Conservation (phyloP, 1,139 yeast species). For the Yamadazyma membranifaciens region DNA sequence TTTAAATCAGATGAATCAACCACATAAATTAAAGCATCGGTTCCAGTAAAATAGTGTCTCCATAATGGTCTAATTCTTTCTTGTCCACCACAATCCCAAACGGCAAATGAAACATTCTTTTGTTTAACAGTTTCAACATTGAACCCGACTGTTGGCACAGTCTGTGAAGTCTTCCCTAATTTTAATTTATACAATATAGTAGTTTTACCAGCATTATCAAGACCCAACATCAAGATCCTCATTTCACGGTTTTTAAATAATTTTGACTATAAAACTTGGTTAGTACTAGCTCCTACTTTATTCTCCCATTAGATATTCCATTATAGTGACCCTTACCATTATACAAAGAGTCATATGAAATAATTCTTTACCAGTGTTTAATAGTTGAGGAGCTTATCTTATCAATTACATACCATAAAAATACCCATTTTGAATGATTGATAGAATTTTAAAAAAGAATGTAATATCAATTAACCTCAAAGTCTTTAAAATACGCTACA, state of each 20-base stretch:
- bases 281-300: constrained; percentile 3
- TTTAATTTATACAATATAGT: constrained; percentile 72
- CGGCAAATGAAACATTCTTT: constrained; percentile 84
- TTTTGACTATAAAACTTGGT: constrained; percentile 25
- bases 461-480: neutral
- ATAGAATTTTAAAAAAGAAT: constrained; percentile 1
- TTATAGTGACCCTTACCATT: neutral
- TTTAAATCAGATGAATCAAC: constrained; percentile 76
- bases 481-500: neutral
- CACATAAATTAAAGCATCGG: constrained; percentile 90
- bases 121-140: constrained; percentile 91
- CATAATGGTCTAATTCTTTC: constrained; percentile 86
- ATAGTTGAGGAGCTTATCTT: neutral
- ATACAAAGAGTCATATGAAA: neutral
- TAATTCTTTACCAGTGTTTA: neutral
- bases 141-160: constrained; percentile 94
- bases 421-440: constrained; percentile 12
- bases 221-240: constrained; percentile 85
- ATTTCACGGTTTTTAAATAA: constrained; percentile 64
- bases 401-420: constrained; percentile 12
- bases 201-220: constrained; percentile 92
- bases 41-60: constrained; percentile 94
- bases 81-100: constrained; percentile 98
- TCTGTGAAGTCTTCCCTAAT: constrained; percentile 70
- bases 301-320: neutral